These are phyloP conservation scores for Primulina huaijiensis DNA, from an alignment of 257 asterid genomes.

Conservation along the genomic window DNA sequence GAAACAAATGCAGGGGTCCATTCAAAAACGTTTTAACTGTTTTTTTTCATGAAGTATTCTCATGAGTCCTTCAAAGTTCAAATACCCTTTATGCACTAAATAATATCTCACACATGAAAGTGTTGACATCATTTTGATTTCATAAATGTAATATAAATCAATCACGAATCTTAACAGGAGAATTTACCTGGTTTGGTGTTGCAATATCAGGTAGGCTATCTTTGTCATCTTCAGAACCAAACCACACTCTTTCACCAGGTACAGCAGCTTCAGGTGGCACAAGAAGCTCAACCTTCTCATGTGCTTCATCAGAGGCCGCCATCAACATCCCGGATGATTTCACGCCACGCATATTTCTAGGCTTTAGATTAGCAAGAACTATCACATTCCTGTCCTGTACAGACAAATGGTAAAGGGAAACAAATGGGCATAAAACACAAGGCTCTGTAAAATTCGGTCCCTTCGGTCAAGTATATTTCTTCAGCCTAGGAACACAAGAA, in stretches of 20 bases:
- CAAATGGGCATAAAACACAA: neutral
- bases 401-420: constrained; percentile 7
- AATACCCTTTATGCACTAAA: neutral
- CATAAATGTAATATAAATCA: neutral
- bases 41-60: no score
- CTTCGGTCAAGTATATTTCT: no score
- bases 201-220: constrained; percentile 72
- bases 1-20: no score
- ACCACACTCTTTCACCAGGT: constrained; percentile 95
- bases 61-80: no score
- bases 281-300: constrained; percentile 87
- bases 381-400: constrained; percentile 70
- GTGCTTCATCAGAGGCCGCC: constrained; percentile 93
- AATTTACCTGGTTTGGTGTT: constrained; percentile 83
- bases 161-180: neutral
- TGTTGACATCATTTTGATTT: neutral
- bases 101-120: neutral
- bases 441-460: neutral
- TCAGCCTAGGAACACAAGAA: no score
- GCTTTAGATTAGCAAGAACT: constrained; percentile 89
- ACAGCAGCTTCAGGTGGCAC: constrained; percentile 75
- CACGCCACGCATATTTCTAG: constrained; percentile 97
- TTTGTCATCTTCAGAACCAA: constrained; percentile 69
- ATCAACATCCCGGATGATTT: constrained; percentile 89
- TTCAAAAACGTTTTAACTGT: no score